Evolutionary conservation across 164 flowering plant species (phyloP).

Genomic region (Dillenia suffruticosa): DNA sequence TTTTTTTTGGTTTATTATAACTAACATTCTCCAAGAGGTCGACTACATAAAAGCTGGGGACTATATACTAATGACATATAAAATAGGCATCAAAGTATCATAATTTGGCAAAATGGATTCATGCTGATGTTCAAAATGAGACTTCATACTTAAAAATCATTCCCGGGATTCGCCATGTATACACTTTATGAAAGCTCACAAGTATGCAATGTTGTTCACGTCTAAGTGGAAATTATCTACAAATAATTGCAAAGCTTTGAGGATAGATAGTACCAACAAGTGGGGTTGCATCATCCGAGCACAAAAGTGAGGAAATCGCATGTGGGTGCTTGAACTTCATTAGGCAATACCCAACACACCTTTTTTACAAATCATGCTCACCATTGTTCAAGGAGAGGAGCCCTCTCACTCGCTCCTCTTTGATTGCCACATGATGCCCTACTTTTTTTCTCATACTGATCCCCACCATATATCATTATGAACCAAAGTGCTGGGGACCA

Average conservation of each 20-base stretch:
- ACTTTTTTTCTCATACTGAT: constrained; percentile 1
- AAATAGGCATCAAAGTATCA: too few relatives aligned
- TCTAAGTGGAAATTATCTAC: background rate
- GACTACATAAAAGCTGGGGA: too few relatives aligned
- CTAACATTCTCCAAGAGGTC: too few relatives aligned
- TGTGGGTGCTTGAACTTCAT: constrained; percentile 34
- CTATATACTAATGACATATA: too few relatives aligned
- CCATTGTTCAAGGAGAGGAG: constrained; percentile 25
- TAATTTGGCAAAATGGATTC: too few relatives aligned
- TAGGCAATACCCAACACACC: background rate
- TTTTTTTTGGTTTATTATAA: too few relatives aligned
- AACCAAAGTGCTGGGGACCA: background rate
- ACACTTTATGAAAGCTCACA: background rate
- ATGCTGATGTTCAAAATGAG: too few relatives aligned
- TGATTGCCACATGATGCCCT: constrained; percentile 26
- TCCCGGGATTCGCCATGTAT: too few relatives aligned
- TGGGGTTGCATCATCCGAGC: constrained; percentile 29
- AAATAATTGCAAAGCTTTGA: constrained; percentile 13
- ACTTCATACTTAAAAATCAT: too few relatives aligned
- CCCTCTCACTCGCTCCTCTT: background rate
- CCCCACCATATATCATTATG: constrained; percentile 30
- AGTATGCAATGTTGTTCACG: background rate
- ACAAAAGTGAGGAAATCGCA: constrained; percentile 35
- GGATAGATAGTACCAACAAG: background rate
- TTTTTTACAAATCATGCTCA: constrained; percentile 7